Base-by-base conservation (phyloP, 805 yeast species). In the Pichia deserticola region DNA sequence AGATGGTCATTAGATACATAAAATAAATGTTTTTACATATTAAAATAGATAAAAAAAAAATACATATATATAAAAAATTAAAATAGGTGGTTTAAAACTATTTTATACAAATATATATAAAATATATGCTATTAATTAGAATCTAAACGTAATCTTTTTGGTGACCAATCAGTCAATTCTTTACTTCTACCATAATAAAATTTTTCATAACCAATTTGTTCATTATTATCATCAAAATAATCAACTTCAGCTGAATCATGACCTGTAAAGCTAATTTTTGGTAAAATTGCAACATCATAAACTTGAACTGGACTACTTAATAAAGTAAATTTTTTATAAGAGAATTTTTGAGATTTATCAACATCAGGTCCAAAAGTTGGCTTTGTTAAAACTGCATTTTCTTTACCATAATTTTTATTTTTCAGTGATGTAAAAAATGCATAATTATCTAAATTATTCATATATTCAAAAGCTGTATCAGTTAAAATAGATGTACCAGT, bases 401-500 rank as follows among this genome's bases (percentile, higher is more conserved):
- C 35, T 20, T 42, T 28, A 44, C 49, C 48, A 49, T 60, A 42
- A 45, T 56, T 35, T 53, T 57, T 29, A 51, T 53, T 49, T 53
- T 55, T 28, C 56, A 61, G 36, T 29, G 61, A 59, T 27, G 64
- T 57, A 39, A 61, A 60, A 20, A 54, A 51, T 6, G 61, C 42
- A 9, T 57, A 58, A 35, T 54, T 44, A 5, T 54, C 43, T 29
- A 62, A 35, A 3, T 42, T 44, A 34, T 64, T 64, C 42, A 64
- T 45, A 42, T 64, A 64, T 46, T 64, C 68, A 42, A 64, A 64
- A 13, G 61, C 50, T 1, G 68, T 57, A 49, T 64, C 68, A 4
- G 68, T 64, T 40, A 64, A 60, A 11, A 64, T 57, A 3, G 63
- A 58, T 33, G 62, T 58, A 13, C 68, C 68, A 1, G 68, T 64